A percentile compares a stretch with the other conserved stretches of the same genome.
These are phyloP conservation scores for Geotrichum citri-aurantii DNA, from an alignment of 1,139 yeast species.

Conservation along the genomic window DNA sequence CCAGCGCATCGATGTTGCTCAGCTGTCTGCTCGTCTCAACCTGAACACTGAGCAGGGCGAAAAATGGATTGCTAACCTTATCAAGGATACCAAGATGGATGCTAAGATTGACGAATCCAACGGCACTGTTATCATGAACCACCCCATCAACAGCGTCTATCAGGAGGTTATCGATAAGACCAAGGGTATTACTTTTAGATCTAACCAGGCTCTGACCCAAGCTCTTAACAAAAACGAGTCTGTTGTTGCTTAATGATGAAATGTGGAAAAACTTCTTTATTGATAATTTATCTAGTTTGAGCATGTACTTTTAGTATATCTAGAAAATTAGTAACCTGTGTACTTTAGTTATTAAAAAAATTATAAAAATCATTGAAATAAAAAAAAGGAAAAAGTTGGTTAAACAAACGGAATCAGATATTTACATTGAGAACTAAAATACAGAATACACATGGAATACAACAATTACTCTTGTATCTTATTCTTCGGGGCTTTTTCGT, in stretches of 20 bases:
- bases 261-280: background rate
- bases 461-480: background rate
- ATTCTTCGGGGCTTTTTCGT: background rate
- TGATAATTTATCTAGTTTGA: background rate
- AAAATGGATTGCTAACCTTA: slow-evolving; percentile 46
- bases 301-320: background rate
- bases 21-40: slow-evolving; percentile 42
- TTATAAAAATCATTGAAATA: background rate
- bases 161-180: slow-evolving; percentile 58
- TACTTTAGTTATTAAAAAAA: background rate
- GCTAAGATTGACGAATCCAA: slow-evolving; percentile 47
- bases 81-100: slow-evolving; percentile 46
- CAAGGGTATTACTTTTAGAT: slow-evolving; percentile 52
- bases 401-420: slow-evolving; percentile 3
- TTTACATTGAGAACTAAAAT: slow-evolving; percentile 4
- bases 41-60: slow-evolving; percentile 44
- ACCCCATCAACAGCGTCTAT: slow-evolving; percentile 44
- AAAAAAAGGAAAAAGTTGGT: background rate
- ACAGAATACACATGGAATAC: background rate
- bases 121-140: slow-evolving; percentile 46
- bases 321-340: background rate
- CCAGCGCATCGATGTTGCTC: slow-evolving; percentile 42
- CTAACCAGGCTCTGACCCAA: slow-evolving; percentile 46
- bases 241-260: slow-evolving; percentile 16
- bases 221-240: slow-evolving; percentile 29